These are phyloP conservation scores for Mycosphaerella sp. DNA, from an alignment of 2,329 filamentous ascomycete genomes.

Conservation along the genomic window DNA sequence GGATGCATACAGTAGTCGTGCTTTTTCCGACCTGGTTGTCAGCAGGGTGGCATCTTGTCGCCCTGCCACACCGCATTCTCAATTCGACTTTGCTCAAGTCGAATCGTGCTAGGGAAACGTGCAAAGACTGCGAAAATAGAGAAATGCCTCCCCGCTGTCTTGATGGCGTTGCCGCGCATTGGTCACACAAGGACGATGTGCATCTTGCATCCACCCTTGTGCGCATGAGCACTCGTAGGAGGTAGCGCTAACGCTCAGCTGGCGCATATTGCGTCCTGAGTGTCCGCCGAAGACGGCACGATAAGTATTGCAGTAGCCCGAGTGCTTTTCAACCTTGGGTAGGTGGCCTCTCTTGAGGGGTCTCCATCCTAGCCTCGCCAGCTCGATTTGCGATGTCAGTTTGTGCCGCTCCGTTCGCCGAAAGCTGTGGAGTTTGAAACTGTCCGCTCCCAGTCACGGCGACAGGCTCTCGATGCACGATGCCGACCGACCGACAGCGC, in stretches of 20 bases:
- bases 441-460: slow-evolving; percentile 4
- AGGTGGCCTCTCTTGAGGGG: slow-evolving; percentile 4
- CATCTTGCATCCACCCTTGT: slow-evolving; percentile 4
- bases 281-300: slow-evolving; percentile 7
- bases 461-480: slow-evolving; percentile 6
- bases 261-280: background rate
- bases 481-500: slow-evolving; percentile 8
- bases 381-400: slow-evolving; percentile 8
- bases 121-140: background rate
- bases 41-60: background rate
- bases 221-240: slow-evolving; percentile 6
- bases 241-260: background rate
- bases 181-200: slow-evolving; percentile 6
- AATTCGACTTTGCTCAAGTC: background rate
- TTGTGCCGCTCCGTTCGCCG: slow-evolving; percentile 8
- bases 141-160: background rate
- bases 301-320: slow-evolving; percentile 1
- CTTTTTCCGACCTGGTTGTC: background rate
- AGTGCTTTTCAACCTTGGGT: slow-evolving; percentile 1
- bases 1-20: background rate
- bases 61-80: background rate
- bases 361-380: slow-evolving; percentile 1
- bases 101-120: background rate
- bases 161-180: background rate
- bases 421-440: slow-evolving; percentile 12